Evolutionary conservation across 225 moss, liverwort and hornwort species (phyloP).

Genomic region (Marchantia polymorpha): DNA sequence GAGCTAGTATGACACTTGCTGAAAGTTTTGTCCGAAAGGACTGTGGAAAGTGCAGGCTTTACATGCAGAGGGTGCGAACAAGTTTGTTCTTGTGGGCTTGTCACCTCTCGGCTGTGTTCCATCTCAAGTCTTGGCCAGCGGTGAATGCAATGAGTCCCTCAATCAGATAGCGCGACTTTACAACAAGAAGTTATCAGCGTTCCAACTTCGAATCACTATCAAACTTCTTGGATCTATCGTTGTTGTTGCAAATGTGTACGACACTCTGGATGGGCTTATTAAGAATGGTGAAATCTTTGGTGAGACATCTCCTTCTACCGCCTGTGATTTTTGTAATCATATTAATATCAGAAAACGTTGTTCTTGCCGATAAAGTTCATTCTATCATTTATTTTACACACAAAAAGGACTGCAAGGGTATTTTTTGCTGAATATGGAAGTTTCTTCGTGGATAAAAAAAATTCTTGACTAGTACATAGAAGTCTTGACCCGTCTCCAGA

Average conservation of each 20-base stretch:
- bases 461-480: no score
- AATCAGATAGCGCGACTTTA: background rate
- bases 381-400: no score
- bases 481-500: no score
- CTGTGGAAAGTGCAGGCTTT: background rate
- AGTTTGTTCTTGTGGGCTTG: background rate
- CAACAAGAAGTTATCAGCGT: background rate
- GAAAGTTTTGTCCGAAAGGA: no score
- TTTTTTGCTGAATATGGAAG: no score
- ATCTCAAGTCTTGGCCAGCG: background rate
- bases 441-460: no score
- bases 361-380: no score
- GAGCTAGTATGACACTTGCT: no score
- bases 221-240: background rate
- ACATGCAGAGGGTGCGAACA: background rate
- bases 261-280: background rate
- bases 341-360: no score
- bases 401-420: no score
- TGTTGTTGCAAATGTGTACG: background rate
- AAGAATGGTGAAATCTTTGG: background rate
- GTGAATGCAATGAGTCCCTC: background rate
- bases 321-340: no score
- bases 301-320: background rate
- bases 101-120: background rate
- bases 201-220: background rate